phyloP scores from a whole-genome alignment of 768 basidiomycete genomes.

The Boletellus sp. region DNA sequence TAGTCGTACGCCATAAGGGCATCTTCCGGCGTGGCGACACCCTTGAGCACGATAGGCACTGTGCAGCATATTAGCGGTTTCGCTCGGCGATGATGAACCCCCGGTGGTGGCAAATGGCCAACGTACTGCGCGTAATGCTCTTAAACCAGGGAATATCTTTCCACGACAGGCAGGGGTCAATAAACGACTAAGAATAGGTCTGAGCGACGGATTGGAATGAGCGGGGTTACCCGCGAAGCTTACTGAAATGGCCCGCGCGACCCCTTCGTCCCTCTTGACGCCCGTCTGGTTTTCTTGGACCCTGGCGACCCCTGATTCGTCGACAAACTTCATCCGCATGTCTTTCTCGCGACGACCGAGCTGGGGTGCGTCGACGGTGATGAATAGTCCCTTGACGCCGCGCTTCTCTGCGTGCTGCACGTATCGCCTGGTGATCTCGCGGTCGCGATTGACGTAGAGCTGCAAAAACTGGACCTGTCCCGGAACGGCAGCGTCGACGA shows the following conservation, averaged over 20 bases:
- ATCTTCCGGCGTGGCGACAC: slow-evolving; percentile 79
- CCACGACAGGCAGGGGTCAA: slow-evolving; percentile 87
- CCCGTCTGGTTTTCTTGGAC: slow-evolving; percentile 25
- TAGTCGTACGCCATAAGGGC: slow-evolving; percentile 76
- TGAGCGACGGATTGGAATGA: slow-evolving; percentile 18
- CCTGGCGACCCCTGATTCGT: slow-evolving; percentile 39
- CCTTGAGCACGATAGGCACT: slow-evolving; percentile 88
- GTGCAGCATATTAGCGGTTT: background rate
- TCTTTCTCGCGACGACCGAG: slow-evolving; percentile 90
- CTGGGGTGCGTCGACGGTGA: slow-evolving; percentile 94
- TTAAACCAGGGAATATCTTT: slow-evolving; percentile 59
- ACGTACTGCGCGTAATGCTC: slow-evolving; percentile 59
- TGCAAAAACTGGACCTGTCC: slow-evolving; percentile 83
- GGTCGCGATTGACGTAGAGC: slow-evolving; percentile 84
- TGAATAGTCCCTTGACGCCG: slow-evolving; percentile 87
- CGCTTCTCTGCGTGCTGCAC: slow-evolving; percentile 84
- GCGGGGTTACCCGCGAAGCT: slow-evolving; percentile 32
- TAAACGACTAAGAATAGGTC: slow-evolving; percentile 60
- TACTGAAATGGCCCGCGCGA: slow-evolving; percentile 86
- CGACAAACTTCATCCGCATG: slow-evolving; percentile 93
- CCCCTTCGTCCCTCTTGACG: slow-evolving; percentile 57
- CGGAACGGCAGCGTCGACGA: slow-evolving; percentile 74
- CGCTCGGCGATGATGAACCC: slow-evolving; percentile 17
- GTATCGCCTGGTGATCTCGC: slow-evolving; percentile 77
- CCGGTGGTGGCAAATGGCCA: background rate